A percentile compares a stretch with the other conserved stretches of the same genome.
phyloP scores from a whole-genome alignment of 2,329 filamentous ascomycete species.

The Cyanodermella asteris region DNA sequence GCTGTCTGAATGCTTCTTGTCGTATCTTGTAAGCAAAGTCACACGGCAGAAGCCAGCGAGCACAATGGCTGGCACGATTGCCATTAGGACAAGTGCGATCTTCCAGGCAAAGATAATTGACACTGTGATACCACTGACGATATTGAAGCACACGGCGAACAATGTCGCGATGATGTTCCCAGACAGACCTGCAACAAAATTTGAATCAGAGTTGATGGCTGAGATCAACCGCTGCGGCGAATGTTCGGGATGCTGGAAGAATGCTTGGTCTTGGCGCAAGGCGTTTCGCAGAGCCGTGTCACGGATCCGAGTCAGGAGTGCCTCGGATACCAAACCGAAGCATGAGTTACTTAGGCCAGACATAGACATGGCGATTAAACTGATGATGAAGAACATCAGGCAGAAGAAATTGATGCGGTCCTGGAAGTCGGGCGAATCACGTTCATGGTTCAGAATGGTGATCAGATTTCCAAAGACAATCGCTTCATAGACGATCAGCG shows the following conservation, averaged over 20 bases:
- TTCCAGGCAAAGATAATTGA: conserved; percentile 29
- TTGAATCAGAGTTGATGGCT: conserved; percentile 47
- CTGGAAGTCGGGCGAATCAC: conserved; percentile 24
- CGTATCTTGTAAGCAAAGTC: conserved; percentile 27
- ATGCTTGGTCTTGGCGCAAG: conserved; percentile 44
- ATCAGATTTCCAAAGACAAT: conserved; percentile 40
- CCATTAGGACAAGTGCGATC: conserved; percentile 34
- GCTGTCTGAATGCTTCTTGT: conserved; percentile 21
- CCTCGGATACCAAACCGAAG: conserved; percentile 40
- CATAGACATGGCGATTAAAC: conserved; percentile 35
- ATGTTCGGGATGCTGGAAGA: conserved; percentile 45
- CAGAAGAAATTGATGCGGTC: conserved; percentile 31
- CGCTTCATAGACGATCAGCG: no score
- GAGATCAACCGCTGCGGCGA: conserved; percentile 40
- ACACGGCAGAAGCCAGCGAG: conserved; percentile 29
- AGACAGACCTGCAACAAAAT: conserved; percentile 40
- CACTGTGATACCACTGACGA: conserved; percentile 24
- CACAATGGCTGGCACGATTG: conserved; percentile 36
- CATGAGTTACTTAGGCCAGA: conserved; percentile 37
- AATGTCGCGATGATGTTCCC: conserved; percentile 28
- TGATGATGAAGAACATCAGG: conserved; percentile 38
- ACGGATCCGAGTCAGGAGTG: conserved; percentile 40
- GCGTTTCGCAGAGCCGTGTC: conserved; percentile 43
- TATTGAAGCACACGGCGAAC: conserved; percentile 22
- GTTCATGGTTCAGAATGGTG: conserved; percentile 33